These are phyloP conservation scores for Terana coerulea DNA, from an alignment of 768 basidiomycete genomes.

Conservation along the genomic window DNA sequence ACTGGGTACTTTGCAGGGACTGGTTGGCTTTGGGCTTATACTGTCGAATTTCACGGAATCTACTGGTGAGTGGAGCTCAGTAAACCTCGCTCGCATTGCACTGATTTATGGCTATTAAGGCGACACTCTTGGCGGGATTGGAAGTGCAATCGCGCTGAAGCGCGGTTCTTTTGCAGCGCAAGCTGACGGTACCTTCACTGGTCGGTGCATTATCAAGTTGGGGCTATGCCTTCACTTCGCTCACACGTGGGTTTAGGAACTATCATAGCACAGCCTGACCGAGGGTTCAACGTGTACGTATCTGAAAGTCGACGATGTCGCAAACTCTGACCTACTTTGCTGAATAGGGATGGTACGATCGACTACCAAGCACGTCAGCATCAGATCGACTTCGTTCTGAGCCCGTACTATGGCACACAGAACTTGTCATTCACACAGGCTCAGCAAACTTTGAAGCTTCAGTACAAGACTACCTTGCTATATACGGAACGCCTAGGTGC, in stretches of 20 bases:
- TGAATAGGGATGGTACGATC: conserved; percentile 43
- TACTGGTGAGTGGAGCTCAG: conserved; percentile 25
- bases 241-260: conserved; percentile 21
- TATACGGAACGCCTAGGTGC: conserved; percentile 43
- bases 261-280: conserved; percentile 52
- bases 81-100: not conserved
- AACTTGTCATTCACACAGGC: conserved; percentile 48
- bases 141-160: conserved; percentile 58
- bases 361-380: conserved; percentile 67
- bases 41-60: conserved; percentile 54
- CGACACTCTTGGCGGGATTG: conserved; percentile 60
- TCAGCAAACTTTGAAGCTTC: conserved; percentile 46
- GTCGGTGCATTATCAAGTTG: conserved; percentile 17
- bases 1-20: conserved; percentile 32
- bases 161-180: conserved; percentile 38
- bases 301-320: not conserved
- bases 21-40: conserved; percentile 61
- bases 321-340: not conserved
- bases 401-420: conserved; percentile 46
- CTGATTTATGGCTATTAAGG: conserved; percentile 16
- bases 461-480: conserved; percentile 47
- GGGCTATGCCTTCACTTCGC: not conserved
- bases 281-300: conserved; percentile 59
- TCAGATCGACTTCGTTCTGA: conserved; percentile 51
- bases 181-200: conserved; percentile 38